Conservation (phyloP, 78 protist species). For the Monocercomonoides exilis region DNA sequence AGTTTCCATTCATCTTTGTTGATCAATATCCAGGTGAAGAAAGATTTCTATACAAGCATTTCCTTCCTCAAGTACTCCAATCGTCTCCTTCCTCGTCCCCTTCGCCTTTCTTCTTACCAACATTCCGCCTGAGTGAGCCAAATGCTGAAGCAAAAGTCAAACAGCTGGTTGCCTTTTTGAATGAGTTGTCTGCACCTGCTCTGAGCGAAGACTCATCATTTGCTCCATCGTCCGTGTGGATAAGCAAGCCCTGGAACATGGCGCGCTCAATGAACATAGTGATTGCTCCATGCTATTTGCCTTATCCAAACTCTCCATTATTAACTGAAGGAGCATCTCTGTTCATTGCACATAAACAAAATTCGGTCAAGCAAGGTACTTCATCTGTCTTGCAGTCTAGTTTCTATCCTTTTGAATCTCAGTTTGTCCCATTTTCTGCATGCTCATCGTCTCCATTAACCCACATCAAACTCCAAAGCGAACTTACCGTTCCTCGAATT, state of each 20-base stretch:
- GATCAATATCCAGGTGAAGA: neutral
- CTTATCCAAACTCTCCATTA: too few species aligned
- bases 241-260: constrained; percentile 25
- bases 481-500: neutral
- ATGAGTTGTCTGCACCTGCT: neutral
- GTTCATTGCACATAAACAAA: too few species aligned
- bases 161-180: neutral
- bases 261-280: neutral
- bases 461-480: neutral
- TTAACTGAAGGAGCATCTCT: neutral
- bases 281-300: neutral
- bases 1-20: too few species aligned
- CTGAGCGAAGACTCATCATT: neutral
- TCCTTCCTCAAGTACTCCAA: neutral
- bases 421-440: neutral
- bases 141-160: neutral
- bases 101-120: neutral
- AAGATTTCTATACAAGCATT: neutral
- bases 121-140: neutral
- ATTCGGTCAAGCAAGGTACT: too few species aligned
- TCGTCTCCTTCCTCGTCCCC: neutral
- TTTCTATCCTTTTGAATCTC: neutral
- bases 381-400: too few species aligned
- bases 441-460: neutral
- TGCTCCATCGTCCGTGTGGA: constrained; percentile 18